phyloP scores from a whole-genome alignment of 139 green algal species.

The Volvox africanus region DNA sequence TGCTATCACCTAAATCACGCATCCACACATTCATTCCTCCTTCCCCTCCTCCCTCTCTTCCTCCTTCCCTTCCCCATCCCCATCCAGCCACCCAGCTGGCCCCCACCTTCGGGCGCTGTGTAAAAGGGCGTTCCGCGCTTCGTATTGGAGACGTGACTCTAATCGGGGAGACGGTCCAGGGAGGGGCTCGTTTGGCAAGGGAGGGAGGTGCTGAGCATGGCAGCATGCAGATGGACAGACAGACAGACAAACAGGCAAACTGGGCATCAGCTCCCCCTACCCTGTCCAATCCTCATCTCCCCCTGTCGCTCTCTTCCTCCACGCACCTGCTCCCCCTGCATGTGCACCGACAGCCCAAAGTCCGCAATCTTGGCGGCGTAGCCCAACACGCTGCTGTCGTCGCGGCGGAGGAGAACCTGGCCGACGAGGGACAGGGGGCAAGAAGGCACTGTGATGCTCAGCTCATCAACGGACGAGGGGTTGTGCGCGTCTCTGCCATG shows the following conservation, averaged over 20 bases:
- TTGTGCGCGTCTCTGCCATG: neutral
- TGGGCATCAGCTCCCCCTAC: neutral
- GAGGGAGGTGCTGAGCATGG: neutral
- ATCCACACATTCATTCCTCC: too few species aligned
- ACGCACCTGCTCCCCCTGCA: conserved; percentile 48
- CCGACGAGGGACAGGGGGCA: neutral
- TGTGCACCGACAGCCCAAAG: conserved; percentile 58
- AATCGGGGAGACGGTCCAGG: neutral
- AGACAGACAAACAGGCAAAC: neutral
- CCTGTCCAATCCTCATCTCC: neutral
- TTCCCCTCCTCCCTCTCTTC: too few species aligned
- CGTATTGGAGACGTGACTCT: conserved; percentile 61
- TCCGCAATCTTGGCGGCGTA: conserved; percentile 62
- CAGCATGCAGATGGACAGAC: neutral
- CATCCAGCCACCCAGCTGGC: neutral
- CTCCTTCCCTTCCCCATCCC: too few species aligned
- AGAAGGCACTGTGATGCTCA: neutral
- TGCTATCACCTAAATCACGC: too few species aligned
- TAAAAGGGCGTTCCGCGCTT: conserved; percentile 59
- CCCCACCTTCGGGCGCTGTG: conserved; percentile 45
- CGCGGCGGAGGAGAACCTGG: conserved; percentile 26
- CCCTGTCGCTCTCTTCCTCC: neutral
- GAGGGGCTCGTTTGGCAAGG: too few species aligned
- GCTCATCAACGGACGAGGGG: too few species aligned
- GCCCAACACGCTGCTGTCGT: conserved; percentile 39